These are phyloP conservation scores for Coemansia nantahalensis DNA, from an alignment of 192 early-diverging fungal species.

Conservation along the genomic window DNA sequence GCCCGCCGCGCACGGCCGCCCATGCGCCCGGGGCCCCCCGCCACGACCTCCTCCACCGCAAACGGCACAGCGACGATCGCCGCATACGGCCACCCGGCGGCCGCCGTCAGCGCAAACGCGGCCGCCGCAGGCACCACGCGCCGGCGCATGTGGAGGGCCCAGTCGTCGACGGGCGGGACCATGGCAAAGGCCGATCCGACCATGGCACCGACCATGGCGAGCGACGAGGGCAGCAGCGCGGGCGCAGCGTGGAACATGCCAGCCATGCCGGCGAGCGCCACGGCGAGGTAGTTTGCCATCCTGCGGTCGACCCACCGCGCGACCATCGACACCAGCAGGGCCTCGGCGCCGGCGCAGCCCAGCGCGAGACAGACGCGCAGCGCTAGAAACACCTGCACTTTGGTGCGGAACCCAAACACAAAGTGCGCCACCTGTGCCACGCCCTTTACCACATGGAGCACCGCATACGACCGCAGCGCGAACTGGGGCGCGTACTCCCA, in stretches of 20 bases:
- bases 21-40: conserved; percentile 29
- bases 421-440: conserved; percentile 50
- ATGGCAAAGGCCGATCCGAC: conserved; percentile 73
- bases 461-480: conserved; percentile 90
- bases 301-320: conserved; percentile 59
- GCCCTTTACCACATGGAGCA: conserved; percentile 60
- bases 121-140: conserved; percentile 60
- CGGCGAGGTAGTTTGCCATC: conserved; percentile 64
- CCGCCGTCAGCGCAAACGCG: conserved; percentile 61
- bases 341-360: conserved; percentile 65
- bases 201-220: conserved; percentile 85
- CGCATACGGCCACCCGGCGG: conserved; percentile 89
- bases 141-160: conserved; percentile 10
- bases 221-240: conserved; percentile 87
- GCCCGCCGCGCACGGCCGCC: conserved; percentile 6
- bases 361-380: conserved; percentile 64
- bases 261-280: conserved; percentile 65
- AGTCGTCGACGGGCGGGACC: conserved; percentile 46
- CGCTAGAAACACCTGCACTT: conserved; percentile 68
- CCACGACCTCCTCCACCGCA: conserved; percentile 65
- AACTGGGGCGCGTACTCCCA: too few relatives aligned
- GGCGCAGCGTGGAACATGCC: conserved; percentile 84
- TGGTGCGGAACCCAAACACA: conserved; percentile 28
- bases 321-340: conserved; percentile 64
- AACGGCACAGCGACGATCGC: conserved; percentile 74